Evolutionary conservation across 176 grass and related monocot genomes (phyloP), one percentile per base, ranked within the genome.

Genomic region (Leersia perrieri): DNA sequence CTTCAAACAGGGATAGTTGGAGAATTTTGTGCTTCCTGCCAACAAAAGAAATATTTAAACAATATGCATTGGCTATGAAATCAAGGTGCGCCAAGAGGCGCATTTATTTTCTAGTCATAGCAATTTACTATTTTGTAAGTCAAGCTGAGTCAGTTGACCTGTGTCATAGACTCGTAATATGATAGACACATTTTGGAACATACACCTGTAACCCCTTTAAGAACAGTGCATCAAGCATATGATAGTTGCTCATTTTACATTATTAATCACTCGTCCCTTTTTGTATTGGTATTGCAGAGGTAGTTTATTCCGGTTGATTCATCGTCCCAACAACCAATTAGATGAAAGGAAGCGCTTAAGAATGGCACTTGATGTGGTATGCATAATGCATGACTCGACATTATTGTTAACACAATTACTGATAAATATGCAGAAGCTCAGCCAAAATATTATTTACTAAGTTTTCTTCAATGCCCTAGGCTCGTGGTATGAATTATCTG

Each of bases 401-500:
- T 83, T 77, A 23, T 38, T 84, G 60, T 71, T 79, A 49, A 58
- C 9, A 25, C 7, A 15, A n/a, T 75, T 86, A 12, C 62, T 80
- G 63, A 42, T 49, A 64, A 74, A 42, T 80, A 29, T 78, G 25
- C 60, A 63, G 5, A 80, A 61, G 11, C 40, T 15, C 45, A 47
- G n/a, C 5, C 68, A 60, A 44, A 47, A 79, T 82, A 66, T 72
- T 72, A 30, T 66, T 70, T 45, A 76, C 20, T 81, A 63, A 84
- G 73, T 78, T 86, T 88, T 7, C 25, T 74, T 87, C 26, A 32
- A 76, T 87, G 79, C 39, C 51, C 20, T 75, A 99, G 96, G 92
- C 90, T 73, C 90, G 96, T 44, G 96, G 96, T 82, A 99, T 99
- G 96, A 99, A 99, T 99, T 95, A 99, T 85, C 88, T 99, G 82